These are phyloP conservation scores for Aspergillus sp. DNA, from an alignment of 2,329 filamentous ascomycete species.

Conservation along the genomic window DNA sequence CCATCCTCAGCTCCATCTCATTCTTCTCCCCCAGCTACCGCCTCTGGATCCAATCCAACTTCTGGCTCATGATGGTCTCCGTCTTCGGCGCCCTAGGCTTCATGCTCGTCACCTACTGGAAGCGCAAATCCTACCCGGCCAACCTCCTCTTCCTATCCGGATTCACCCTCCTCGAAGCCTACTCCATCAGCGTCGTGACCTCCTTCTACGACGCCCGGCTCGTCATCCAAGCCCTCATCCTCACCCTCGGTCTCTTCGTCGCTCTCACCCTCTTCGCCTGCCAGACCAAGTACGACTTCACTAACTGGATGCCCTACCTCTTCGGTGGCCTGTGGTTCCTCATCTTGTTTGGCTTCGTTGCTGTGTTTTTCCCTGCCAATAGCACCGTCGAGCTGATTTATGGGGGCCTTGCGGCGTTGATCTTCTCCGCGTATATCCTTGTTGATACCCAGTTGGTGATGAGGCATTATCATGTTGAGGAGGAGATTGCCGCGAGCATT, in stretches of 20 bases:
- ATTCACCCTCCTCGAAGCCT: constrained; percentile 91
- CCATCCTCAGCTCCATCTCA: constrained; percentile 75
- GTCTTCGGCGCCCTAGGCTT: constrained; percentile 81
- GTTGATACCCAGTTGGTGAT: constrained; percentile 96
- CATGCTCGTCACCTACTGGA: constrained; percentile 89
- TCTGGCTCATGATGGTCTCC: constrained; percentile 83
- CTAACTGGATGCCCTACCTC: constrained; percentile 92
- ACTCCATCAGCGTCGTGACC: constrained; percentile 87
- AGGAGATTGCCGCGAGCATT: constrained; percentile 94
- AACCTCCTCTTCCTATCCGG: constrained; percentile 89
- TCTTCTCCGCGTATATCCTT: constrained; percentile 93
- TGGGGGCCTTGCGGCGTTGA: constrained; percentile 74
- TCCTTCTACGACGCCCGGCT: constrained; percentile 83
- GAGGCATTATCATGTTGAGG: constrained; percentile 94
- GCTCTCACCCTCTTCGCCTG: constrained; percentile 79
- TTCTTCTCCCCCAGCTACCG: constrained; percentile 83
- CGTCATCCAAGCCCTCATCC: constrained; percentile 84
- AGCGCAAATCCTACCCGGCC: constrained; percentile 90
- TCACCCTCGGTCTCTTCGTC: constrained; percentile 71
- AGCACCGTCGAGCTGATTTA: constrained; percentile 83
- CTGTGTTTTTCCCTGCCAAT: constrained; percentile 81
- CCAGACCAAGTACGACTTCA: constrained; percentile 98
- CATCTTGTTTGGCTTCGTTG: constrained; percentile 90
- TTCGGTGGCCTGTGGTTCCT: constrained; percentile 88
- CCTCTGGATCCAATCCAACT: constrained; percentile 80